These are phyloP conservation scores for Iberis pinnata DNA, from an alignment of 345 rosid genomes.

Conservation along the genomic window DNA sequence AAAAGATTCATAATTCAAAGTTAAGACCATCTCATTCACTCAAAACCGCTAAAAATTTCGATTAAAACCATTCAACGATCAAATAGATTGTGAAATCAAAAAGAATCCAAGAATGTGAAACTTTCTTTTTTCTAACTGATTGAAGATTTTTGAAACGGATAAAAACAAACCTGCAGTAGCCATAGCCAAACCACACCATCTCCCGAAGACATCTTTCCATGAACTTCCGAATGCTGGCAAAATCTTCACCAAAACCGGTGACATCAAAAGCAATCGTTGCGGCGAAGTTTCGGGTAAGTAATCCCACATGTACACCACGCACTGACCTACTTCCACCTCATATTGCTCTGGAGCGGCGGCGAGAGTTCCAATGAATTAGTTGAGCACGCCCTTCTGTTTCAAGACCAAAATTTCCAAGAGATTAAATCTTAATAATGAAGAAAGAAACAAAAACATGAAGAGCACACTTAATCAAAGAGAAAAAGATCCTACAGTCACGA, in stretches of 20 bases:
- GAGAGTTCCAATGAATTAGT: too few species aligned
- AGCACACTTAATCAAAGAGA: too few species aligned
- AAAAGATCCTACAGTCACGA: too few species aligned
- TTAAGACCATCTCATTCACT: too few species aligned
- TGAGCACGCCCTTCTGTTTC: too few species aligned
- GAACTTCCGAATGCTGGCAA: constrained; percentile 32
- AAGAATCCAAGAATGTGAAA: not conserved
- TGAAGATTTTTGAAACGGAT: not conserved
- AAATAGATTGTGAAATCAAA: constrained; percentile 11
- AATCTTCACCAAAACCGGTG: constrained; percentile 48
- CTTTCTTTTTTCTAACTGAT: not conserved
- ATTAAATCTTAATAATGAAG: too few species aligned
- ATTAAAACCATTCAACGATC: too few species aligned
- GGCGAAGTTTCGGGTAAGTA: constrained; percentile 92
- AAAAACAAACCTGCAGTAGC: constrained; percentile 67
- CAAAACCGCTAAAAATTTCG: too few species aligned
- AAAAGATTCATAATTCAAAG: not conserved
- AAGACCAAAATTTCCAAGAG: too few species aligned
- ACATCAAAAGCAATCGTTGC: constrained; percentile 65
- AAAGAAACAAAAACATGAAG: too few species aligned
- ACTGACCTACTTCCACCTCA: constrained; percentile 28
- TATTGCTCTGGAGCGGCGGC: constrained; percentile 20
- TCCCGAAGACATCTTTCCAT: constrained; percentile 91
- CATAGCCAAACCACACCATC: constrained; percentile 97
- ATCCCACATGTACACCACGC: constrained; percentile 75